Base-by-base conservation (phyloP, 805 yeast species). In the Blastobotrys mokoenaii region DNA sequence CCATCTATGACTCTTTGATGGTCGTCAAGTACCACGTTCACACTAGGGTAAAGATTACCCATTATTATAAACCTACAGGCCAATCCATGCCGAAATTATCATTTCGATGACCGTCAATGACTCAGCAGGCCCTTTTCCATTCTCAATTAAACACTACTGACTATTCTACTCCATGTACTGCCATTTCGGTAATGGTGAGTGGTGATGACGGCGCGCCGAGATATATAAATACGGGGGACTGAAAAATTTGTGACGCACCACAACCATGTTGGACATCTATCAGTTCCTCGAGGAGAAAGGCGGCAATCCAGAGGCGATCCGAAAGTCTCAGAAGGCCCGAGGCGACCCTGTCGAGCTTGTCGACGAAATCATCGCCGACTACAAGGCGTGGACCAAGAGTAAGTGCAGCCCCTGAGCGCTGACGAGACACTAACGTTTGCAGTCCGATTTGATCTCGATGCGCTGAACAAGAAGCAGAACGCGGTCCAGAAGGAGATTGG, bases 201-300 rank as follows among this genome's bases (percentile, higher is more conserved):
- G 8, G 27, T 22, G 27, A 22, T 22, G 27, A 22, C 27, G 34
- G 15, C 34, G 34, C 34, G 34, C 34, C 34, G 34, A 10, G 27
- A 22, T 4, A 22, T 22, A 5, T 22, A 22, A 22, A 22, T 4
- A 22, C 27, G 27, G 27, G n/a, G 27, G 37, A 34, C 18, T 34
- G 37, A 38, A 25, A n/a, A 25, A 38, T 12, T 18, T 39, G 14
- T 34, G 18, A 34, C 14, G 11, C 34, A 15, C 37, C 18, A 30
- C 36, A 29, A 48, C 33, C 45, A 90, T 93, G 98, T 80, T 93
- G 69, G 98, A 93, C 67, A 86, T 93, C 55, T 73, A 82, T 54
- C 84, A 84, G 63, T 93, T 93, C 65, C 82, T 93, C 57, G 95
- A 81, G 57, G 98, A 93, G 63, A 90, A 88, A 69, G 98, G 98